Conservation (phyloP, 371 early-diverging fungal species). For the Saksenaea oblongispora region DNA sequence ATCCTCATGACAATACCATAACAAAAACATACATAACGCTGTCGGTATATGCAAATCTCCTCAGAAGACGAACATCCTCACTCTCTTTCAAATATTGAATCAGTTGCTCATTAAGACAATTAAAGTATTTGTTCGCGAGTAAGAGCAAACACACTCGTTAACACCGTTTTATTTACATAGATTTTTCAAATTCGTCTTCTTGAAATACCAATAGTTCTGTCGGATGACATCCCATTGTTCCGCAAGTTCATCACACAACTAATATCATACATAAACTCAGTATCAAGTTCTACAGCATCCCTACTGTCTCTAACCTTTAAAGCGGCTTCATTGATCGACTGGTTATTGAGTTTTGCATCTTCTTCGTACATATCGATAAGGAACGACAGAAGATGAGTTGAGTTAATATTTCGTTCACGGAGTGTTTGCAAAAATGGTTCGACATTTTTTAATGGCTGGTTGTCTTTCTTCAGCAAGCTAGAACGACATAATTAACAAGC, state of each 20-base stretch:
- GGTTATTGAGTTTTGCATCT: constrained; percentile 39
- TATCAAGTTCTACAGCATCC: background rate
- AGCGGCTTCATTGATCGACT: constrained; percentile 37
- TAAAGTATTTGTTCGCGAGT: no score
- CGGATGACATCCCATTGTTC: constrained; percentile 67
- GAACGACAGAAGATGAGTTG: constrained; percentile 64
- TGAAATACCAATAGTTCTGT: constrained; percentile 75
- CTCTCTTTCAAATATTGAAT: no score
- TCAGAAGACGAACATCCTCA: no score
- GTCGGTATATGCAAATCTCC: no score
- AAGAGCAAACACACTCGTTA: no score
- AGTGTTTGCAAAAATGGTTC: constrained; percentile 53
- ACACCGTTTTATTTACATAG: constrained; percentile 10
- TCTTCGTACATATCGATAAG: constrained; percentile 71
- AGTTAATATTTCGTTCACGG: constrained; percentile 31
- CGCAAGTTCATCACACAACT: constrained; percentile 63
- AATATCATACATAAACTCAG: background rate
- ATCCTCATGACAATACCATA: no score
- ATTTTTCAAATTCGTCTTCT: constrained; percentile 44
- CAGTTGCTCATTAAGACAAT: no score
- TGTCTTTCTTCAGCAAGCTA: constrained; percentile 51
- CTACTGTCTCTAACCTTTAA: constrained; percentile 30
- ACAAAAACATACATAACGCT: no score
- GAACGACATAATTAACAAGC: background rate
- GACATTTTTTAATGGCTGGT: constrained; percentile 35